Percentiles rank a stretch among this genome's conserved stretches.
Evolutionary conservation across 2,329 filamentous ascomycete genomes (phyloP).

Genomic region (Aureobasidium subglaciale): DNA sequence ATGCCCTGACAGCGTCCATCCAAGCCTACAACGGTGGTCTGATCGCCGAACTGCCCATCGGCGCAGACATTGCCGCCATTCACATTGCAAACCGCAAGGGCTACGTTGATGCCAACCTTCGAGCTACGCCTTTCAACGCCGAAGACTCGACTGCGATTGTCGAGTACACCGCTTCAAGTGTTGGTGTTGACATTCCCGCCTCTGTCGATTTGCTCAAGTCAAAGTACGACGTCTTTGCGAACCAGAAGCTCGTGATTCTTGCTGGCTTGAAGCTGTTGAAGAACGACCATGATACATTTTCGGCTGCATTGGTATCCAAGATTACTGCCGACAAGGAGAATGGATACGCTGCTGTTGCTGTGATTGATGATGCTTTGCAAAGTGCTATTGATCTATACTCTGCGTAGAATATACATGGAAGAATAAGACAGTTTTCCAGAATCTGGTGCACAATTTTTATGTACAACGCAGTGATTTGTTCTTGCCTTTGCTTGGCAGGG

Average conservation of each 20-base stretch:
- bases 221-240: conserved; percentile 19
- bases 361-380: conserved; percentile 19
- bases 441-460: too few species aligned
- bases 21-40: conserved; percentile 16
- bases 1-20: conserved; percentile 18
- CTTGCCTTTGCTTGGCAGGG: too few species aligned
- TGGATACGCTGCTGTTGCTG: conserved; percentile 15
- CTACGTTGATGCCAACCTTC: conserved; percentile 20
- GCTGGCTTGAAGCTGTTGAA: conserved; percentile 19
- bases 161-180: conserved; percentile 18
- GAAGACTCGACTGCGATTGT: conserved; percentile 19
- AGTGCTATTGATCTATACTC: conserved; percentile 18
- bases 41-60: conserved; percentile 14
- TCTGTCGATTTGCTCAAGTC: conserved; percentile 19
- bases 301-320: conserved; percentile 14
- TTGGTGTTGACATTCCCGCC: conserved; percentile 19
- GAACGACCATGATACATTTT: conserved; percentile 18
- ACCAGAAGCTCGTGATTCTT: conserved; percentile 17
- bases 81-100: conserved; percentile 22
- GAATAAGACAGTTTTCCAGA: too few species aligned
- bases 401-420: conserved; percentile 5
- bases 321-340: conserved; percentile 7
- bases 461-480: too few species aligned
- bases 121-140: conserved; percentile 16
- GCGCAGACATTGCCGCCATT: conserved; percentile 20